Evolutionary conservation across 768 basidiomycete species (phyloP), one percentile per base, ranked within the genome.

Genomic region (Boletus pseudo-olivaceus): DNA sequence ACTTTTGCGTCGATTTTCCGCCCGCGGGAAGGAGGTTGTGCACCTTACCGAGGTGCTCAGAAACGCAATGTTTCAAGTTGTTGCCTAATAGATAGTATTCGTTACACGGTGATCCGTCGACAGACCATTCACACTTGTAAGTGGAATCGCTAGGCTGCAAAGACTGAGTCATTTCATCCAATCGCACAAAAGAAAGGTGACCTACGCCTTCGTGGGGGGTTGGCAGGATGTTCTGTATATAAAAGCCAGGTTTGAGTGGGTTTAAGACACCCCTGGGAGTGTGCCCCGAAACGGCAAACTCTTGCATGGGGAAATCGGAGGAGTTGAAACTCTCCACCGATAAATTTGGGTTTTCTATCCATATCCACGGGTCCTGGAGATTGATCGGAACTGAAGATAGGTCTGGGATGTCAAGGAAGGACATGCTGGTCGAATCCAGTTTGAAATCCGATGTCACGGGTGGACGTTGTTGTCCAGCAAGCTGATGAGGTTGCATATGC

Each of bases 1-100:
- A 70, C 27, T 1, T 40, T 23, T 35, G 55, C 0, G 29, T 23
- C n/a, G 39, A 29, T 37, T 55, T 62, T 10, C 59, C 59, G 9
- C 26, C 30, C 15, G 45, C 20, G 3, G 56, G 37, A 41, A 6
- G 30, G 8, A 64, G 45, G 4, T 17, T 5, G 52, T 66, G 65
- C 1, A 0, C 10, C 1, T 5, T 17, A 4, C 26, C 8, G 1
- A 66, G 48, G 29, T 66, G 65, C 2, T 39, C 46, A 3, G 57
- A 42, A 19, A 66, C n/a, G 27, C 50, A 4, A 1, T 62, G 56
- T 38, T 60, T 64, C 33, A 53, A 8, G 47, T 38, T 54, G n/a
- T n/a, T n/a, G 17, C 41, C 47, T 5, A 23, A 11, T 10, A 15
- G 4, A 40, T 32, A 47, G n/a, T 2, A 0, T 20, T 1, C 17